Evolutionary conservation across 192 early-diverging fungal species (phyloP), one percentile per base, ranked within the genome.

Genomic region (Backusella westeae): DNA sequence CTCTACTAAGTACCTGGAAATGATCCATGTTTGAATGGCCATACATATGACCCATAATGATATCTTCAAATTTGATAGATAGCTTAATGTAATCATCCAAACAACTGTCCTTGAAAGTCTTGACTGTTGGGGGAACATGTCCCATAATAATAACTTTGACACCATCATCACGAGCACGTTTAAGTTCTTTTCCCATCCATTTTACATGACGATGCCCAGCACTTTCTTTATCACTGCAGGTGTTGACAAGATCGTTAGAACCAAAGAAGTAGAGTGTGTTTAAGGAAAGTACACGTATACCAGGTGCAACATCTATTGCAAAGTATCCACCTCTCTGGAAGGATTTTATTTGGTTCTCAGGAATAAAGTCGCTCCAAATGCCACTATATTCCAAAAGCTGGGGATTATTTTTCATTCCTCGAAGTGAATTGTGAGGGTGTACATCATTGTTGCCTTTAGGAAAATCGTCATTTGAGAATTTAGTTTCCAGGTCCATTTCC

Each of bases 11-110:
- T 4, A 80, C 19, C 34, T 80, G 74, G 63, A 82, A 81, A 26
- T 71, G 85, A 72, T 94, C 92, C 75, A 91, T 88, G 72, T 94
- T 94, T 77, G 87, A 86, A 75, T 94, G 93, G 6, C 93, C 93
- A 72, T 86, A 94, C 63, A 91, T 76, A 82, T 94, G 92, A 19
- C 91, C 91, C 8, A 83, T 71, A 65, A 91, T 88, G 7, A 89
- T 77, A 53, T 89, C 88, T 38, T 81, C 74, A 73, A 78, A 88
- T 49, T 77, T 75, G 34, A 81, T 56, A 29, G 87, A 74, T 36
- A 88, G 75, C 52, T 63, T 72, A 3, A 78, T 80, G 69, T 90
- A 90, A 12, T 71, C 73, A 19, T 69, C 75, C 69, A 79, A 81
- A 19, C 89, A 90, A 6, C 78, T 75, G 29, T 34, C 44, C 3